Evolutionary conservation across 805 yeast species (phyloP).

Genomic region (Zygosaccharomyces kombuchaensis): DNA sequence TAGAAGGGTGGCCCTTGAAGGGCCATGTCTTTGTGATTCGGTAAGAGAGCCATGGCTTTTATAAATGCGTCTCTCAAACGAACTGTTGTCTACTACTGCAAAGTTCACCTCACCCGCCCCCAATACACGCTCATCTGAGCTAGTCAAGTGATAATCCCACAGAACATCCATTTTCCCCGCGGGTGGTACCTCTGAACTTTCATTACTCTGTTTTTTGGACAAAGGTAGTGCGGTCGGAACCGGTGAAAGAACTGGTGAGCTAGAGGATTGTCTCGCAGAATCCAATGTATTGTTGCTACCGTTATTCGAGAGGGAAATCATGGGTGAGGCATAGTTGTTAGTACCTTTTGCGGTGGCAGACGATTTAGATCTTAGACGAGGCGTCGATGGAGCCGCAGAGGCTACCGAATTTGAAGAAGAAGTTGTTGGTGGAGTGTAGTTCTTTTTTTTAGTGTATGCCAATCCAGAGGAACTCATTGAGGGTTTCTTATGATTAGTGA

Average conservation of each 20-base stretch:
- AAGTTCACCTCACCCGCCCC: slow-evolving; percentile 53
- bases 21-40: slow-evolving; percentile 37
- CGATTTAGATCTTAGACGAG: slow-evolving; percentile 14
- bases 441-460: slow-evolving; percentile 22
- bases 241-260: slow-evolving; percentile 5
- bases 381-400: slow-evolving; percentile 3
- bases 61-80: slow-evolving; percentile 43
- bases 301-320: background rate
- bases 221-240: slow-evolving; percentile 2
- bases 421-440: slow-evolving; percentile 7
- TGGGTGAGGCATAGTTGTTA: slow-evolving; percentile 8
- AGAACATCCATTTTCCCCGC: slow-evolving; percentile 51
- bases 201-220: background rate
- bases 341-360: slow-evolving; percentile 6
- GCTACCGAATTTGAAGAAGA: slow-evolving; percentile 11
- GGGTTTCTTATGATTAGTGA: slow-evolving; percentile 10
- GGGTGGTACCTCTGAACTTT: slow-evolving; percentile 37
- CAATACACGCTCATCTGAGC: slow-evolving; percentile 56
- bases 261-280: slow-evolving; percentile 1
- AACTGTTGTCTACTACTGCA: slow-evolving; percentile 41
- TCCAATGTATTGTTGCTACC: slow-evolving; percentile 1
- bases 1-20: slow-evolving; percentile 37
- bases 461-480: slow-evolving; percentile 22
- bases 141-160: slow-evolving; percentile 52
- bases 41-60: slow-evolving; percentile 53